Conservation (phyloP, 306 rosid species). For the Carpinus fangiana region DNA sequence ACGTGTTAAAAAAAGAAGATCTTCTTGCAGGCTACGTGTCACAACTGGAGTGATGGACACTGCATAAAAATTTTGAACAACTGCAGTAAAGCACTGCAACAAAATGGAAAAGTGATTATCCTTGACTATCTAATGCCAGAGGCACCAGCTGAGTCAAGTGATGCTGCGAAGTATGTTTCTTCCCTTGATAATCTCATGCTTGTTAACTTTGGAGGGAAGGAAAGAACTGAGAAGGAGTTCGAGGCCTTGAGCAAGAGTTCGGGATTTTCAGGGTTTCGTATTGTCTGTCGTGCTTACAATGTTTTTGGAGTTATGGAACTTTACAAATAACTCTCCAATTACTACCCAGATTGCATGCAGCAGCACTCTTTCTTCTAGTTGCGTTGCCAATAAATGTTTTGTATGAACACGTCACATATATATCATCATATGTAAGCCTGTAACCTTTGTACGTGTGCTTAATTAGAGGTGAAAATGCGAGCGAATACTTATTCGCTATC, state of each 20-base stretch:
- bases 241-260: neutral
- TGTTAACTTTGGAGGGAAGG: neutral
- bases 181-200: neutral
- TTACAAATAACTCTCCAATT: neutral
- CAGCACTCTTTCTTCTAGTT: neutral
- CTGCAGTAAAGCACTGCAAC: neutral
- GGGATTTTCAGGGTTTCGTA: slow-evolving; percentile 10
- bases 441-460: too few relatives aligned
- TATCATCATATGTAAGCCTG: too few relatives aligned
- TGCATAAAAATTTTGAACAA: neutral
- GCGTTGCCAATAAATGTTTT: too few relatives aligned
- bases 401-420: too few relatives aligned
- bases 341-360: too few relatives aligned
- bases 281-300: neutral
- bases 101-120: slow-evolving; percentile 13
- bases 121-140: slow-evolving; percentile 9
- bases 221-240: slow-evolving; percentile 20
- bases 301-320: neutral
- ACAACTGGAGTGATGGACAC: slow-evolving; percentile 17
- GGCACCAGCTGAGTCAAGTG: slow-evolving; percentile 2
- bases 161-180: slow-evolving; percentile 5
- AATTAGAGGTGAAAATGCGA: too few relatives aligned
- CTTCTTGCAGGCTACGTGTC: slow-evolving; percentile 21
- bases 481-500: too few relatives aligned
- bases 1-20: too few relatives aligned